Evolutionary conservation across 202 grass and related monocot species (phyloP).

Genomic region (Panicum virgatum): DNA sequence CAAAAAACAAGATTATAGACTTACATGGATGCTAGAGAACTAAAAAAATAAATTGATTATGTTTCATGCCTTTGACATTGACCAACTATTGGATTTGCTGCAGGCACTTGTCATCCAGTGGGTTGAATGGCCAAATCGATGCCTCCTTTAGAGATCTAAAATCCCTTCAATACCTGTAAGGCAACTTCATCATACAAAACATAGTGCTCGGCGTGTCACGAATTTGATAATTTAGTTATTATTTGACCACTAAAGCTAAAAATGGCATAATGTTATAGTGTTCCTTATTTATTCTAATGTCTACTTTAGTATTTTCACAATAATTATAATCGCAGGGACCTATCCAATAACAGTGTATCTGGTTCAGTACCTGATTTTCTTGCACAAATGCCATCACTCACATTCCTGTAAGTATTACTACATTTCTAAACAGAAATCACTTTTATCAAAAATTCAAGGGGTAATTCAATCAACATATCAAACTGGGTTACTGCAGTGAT

Average conservation of each 20-base stretch:
- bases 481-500: conserved; percentile 33
- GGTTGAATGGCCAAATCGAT: conserved; percentile 30
- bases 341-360: conserved; percentile 56
- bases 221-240: background rate
- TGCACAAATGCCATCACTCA: conserved; percentile 48
- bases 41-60: background rate
- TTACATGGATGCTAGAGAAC: background rate
- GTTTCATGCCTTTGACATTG: background rate
- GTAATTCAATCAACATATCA: background rate
- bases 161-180: conserved; percentile 41
- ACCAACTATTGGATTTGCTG: background rate
- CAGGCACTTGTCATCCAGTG: conserved; percentile 46
- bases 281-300: background rate
- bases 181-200: background rate
- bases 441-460: background rate
- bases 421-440: background rate
- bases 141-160: conserved; percentile 41
- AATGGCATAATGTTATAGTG: background rate
- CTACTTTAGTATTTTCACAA: background rate
- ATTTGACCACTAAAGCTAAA: background rate
- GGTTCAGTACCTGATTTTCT: conserved; percentile 56
- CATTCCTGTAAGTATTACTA: conserved; percentile 45
- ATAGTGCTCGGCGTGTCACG: background rate
- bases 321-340: conserved; percentile 46
- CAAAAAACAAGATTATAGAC: background rate